Evolutionary conservation across 192 early-diverging fungal genomes (phyloP).

Genomic region (Funneliformis mosseae): DNA sequence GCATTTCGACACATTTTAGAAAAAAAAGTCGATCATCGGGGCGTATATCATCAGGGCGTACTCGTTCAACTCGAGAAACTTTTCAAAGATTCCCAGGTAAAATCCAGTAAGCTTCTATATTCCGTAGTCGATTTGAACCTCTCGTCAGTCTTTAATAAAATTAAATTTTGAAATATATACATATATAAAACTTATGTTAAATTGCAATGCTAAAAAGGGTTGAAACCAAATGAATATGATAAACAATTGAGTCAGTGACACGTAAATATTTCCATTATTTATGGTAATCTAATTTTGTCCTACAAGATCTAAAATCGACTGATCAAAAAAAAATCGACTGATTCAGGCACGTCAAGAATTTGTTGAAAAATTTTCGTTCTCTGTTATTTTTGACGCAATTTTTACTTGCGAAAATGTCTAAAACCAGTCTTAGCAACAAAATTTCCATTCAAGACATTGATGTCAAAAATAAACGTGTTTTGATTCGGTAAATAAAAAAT

Average conservation of each 20-base stretch:
- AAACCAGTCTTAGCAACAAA: constrained; percentile 70
- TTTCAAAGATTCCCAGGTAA: not conserved
- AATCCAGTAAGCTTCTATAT: not conserved
- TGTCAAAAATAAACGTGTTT: constrained; percentile 82
- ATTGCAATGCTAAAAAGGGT: no score
- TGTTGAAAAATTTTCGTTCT: no score
- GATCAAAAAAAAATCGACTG: no score
- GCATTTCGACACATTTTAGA: not conserved
- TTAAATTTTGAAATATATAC: not conserved
- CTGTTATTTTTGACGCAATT: no score
- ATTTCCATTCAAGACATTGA: constrained; percentile 87
- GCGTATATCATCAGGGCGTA: not conserved
- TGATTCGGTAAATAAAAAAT: constrained; percentile 72
- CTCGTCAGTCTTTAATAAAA: not conserved
- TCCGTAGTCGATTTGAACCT: not conserved
- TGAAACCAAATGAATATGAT: no score
- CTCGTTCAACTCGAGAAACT: not conserved
- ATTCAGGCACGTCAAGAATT: no score
- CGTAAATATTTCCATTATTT: no score
- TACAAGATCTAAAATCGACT: no score
- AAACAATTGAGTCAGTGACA: no score
- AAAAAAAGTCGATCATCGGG: not conserved
- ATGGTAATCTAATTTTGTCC: no score
- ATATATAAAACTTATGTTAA: no score
- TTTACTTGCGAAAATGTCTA: constrained; percentile 48